Conservation (phyloP, 2,329 filamentous ascomycete genomes). For the Calonectria honghensis region DNA sequence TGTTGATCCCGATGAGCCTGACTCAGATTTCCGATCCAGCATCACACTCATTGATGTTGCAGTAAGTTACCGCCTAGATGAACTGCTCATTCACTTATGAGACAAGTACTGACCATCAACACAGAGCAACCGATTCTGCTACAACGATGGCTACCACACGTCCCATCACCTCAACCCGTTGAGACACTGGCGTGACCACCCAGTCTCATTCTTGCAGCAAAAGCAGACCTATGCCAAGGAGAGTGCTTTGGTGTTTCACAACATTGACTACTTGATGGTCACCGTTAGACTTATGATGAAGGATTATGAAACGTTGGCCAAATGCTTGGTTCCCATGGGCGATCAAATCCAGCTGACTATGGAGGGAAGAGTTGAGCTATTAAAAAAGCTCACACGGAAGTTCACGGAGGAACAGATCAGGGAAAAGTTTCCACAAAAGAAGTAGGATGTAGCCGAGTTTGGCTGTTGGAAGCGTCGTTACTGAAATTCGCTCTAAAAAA, state of each 20-base stretch:
- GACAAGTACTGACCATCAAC: constrained; percentile 3
- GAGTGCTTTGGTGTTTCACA: constrained; percentile 84
- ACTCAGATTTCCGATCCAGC: constrained; percentile 86
- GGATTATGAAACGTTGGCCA: constrained; percentile 82
- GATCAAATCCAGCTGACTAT: constrained; percentile 80
- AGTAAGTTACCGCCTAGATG: constrained; percentile 68
- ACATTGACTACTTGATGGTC: constrained; percentile 88
- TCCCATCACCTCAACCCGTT: constrained; percentile 87
- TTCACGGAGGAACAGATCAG: constrained; percentile 53
- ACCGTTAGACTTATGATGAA: constrained; percentile 81
- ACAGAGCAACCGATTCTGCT: constrained; percentile 87
- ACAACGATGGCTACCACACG: constrained; percentile 89
- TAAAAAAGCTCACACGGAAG: constrained; percentile 50
- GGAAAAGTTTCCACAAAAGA: constrained; percentile 46
- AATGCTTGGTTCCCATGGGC: constrained; percentile 83
- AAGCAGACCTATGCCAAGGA: constrained; percentile 80
- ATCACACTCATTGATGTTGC: constrained; percentile 87
- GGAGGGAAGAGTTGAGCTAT: constrained; percentile 59
- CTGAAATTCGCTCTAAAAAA: background rate
- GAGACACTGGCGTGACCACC: constrained; percentile 89
- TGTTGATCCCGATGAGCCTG: constrained; percentile 83
- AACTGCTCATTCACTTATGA: background rate
- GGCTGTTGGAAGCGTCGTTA: background rate
- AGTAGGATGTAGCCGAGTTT: constrained; percentile 14
- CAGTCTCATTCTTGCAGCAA: constrained; percentile 81